These are phyloP conservation scores for Ganoderma leucocontextum DNA, from an alignment of 1,284 basidiomycete species.

Conservation along the genomic window DNA sequence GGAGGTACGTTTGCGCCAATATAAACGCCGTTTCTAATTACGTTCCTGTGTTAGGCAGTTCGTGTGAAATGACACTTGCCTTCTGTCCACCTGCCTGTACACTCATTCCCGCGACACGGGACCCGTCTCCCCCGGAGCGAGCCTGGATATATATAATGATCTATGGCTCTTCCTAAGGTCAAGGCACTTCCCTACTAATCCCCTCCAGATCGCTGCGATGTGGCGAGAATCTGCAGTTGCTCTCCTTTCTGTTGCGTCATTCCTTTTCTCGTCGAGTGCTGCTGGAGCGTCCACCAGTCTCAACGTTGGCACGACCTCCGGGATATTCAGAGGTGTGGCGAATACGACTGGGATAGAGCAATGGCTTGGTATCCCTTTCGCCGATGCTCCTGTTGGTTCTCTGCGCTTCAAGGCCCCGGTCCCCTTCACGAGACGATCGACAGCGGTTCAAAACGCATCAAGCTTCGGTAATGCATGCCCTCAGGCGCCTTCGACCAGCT, in stretches of 20 bases:
- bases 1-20: background rate
- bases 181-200: background rate
- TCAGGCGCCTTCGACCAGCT: conserved; percentile 48
- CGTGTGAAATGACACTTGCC: background rate
- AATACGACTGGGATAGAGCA: conserved; percentile 53
- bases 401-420: conserved; percentile 69
- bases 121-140: background rate
- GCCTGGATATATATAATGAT: background rate
- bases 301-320: conserved; percentile 50
- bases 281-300: conserved; percentile 10
- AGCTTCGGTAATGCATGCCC: conserved; percentile 66
- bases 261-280: conserved; percentile 4
- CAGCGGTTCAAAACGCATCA: conserved; percentile 52
- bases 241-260: background rate
- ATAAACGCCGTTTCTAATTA: background rate
- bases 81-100: background rate
- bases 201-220: background rate
- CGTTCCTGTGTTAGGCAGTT: background rate
- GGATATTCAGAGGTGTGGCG: conserved; percentile 55
- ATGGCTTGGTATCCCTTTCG: conserved; percentile 76
- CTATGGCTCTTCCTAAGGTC: background rate
- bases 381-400: conserved; percentile 61
- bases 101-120: background rate
- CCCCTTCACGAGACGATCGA: conserved; percentile 49
- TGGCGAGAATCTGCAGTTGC: background rate